These are phyloP conservation scores for Fusarium sp. DNA, from an alignment of 2,329 filamentous ascomycete species.

Conservation along the genomic window DNA sequence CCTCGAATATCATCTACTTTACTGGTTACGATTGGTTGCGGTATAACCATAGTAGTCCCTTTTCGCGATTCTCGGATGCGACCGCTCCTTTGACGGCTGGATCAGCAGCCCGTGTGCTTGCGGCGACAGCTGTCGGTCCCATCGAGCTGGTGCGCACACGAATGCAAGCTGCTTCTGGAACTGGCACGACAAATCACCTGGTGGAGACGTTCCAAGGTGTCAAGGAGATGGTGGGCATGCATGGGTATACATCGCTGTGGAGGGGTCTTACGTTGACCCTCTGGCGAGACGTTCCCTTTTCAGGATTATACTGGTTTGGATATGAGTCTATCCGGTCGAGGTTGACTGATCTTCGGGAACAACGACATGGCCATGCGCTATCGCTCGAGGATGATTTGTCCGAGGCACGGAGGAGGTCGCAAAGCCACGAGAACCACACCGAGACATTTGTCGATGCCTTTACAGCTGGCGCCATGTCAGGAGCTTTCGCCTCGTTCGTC, in stretches of 20 bases:
- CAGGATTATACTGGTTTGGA: slow-evolving; percentile 97
- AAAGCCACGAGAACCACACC: slow-evolving; percentile 76
- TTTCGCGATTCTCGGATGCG: slow-evolving; percentile 73
- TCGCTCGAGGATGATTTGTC: slow-evolving; percentile 51
- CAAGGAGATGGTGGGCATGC: slow-evolving; percentile 79
- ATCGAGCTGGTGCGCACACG: slow-evolving; percentile 95
- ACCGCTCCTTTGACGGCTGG: slow-evolving; percentile 87
- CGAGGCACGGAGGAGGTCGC: slow-evolving; percentile 64
- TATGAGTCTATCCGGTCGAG: slow-evolving; percentile 85
- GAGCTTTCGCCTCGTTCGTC: slow-evolving; percentile 85
- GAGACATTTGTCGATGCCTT: slow-evolving; percentile 92
- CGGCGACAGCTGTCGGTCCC: slow-evolving; percentile 86
- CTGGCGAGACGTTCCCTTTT: slow-evolving; percentile 98
- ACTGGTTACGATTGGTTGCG: slow-evolving; percentile 97
- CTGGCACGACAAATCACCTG: slow-evolving; percentile 75
- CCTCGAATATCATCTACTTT: slow-evolving; percentile 98
- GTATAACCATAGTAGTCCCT: slow-evolving; percentile 77
- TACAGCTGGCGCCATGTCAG: slow-evolving; percentile 84
- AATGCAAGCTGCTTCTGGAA: slow-evolving; percentile 80
- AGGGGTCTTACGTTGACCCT: slow-evolving; percentile 89
- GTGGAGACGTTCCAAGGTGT: slow-evolving; percentile 82
- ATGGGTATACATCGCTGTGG: slow-evolving; percentile 89
- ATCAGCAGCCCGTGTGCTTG: slow-evolving; percentile 79
- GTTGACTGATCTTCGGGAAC: slow-evolving; percentile 76
- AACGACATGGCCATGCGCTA: slow-evolving; percentile 57